These are phyloP conservation scores for Kwoniella europaea DNA, from an alignment of 768 basidiomycete species.

Conservation along the genomic window DNA sequence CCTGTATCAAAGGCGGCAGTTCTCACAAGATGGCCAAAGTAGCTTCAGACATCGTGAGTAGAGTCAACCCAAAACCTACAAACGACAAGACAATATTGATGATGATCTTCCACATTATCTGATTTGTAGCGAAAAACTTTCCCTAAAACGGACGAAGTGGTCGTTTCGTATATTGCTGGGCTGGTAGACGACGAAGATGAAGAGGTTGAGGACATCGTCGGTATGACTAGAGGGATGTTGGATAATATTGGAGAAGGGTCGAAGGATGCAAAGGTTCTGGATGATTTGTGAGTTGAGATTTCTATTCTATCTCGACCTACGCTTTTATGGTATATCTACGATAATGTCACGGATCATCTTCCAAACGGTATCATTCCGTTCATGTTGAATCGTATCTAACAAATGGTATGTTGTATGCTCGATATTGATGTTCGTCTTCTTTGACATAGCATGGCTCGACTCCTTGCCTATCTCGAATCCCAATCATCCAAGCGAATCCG, in stretches of 20 bases:
- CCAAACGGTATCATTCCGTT: too few relatives aligned
- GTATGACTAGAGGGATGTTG: conserved; percentile 58
- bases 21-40: conserved; percentile 25
- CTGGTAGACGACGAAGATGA: conserved; percentile 60
- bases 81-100: neutral
- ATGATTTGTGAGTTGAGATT: conserved; percentile 58
- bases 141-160: conserved; percentile 58
- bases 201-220: conserved; percentile 58
- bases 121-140: conserved; percentile 49
- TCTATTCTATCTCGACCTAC: too few relatives aligned
- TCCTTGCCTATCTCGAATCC: conserved; percentile 53
- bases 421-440: neutral
- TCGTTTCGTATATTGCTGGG: conserved; percentile 59
- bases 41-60: conserved; percentile 28
- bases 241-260: conserved; percentile 37
- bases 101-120: neutral
- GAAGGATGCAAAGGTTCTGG: conserved; percentile 39
- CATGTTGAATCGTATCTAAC: too few relatives aligned
- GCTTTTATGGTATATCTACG: too few relatives aligned
- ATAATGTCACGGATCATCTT: too few relatives aligned
- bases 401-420: too few relatives aligned
- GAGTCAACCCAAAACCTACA: neutral
- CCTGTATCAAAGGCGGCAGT: neutral
- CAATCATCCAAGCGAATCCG: conserved; percentile 51
- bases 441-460: conserved; percentile 48